phyloP scores from a whole-genome alignment of 176 grass and related monocot genomes.

The Aegilops longissima region DNA sequence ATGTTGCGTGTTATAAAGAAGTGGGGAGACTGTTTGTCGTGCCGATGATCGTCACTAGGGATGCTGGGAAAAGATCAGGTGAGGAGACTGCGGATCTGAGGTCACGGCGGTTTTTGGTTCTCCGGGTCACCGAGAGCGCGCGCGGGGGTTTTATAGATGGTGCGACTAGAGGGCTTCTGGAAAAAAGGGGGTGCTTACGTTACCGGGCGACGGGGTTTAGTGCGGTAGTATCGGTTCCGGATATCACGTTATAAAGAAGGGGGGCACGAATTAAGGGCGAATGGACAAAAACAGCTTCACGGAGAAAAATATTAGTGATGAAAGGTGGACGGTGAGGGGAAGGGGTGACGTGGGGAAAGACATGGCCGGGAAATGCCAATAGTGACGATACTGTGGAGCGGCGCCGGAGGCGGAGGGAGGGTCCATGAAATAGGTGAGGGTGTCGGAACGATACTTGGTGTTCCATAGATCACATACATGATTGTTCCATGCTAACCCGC shows the following conservation, averaged over 20 bases:
- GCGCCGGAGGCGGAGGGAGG: too few species aligned
- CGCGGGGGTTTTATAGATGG: not conserved
- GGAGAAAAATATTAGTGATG: not conserved
- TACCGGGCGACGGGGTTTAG: not conserved
- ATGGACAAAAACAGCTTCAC: not conserved
- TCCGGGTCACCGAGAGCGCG: not conserved
- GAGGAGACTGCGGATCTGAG: not conserved
- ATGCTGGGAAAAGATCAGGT: not conserved
- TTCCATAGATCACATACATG: too few species aligned
- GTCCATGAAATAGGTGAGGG: too few species aligned
- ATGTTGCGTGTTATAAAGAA: too few species aligned
- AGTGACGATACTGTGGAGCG: too few species aligned
- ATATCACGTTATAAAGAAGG: not conserved
- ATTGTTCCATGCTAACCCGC: too few species aligned
- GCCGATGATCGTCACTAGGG: not conserved
- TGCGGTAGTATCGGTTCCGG: not conserved
- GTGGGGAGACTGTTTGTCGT: not conserved
- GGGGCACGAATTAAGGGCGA: not conserved
- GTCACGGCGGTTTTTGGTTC: not conserved
- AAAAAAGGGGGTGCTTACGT: not conserved
- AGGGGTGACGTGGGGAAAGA: too few species aligned
- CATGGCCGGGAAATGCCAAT: too few species aligned
- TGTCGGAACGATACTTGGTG: too few species aligned
- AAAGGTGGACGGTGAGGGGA: too few species aligned
- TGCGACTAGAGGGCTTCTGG: not conserved